Base-by-base conservation (phyloP, 331 rosid species). In the Malus hybrid region DNA sequence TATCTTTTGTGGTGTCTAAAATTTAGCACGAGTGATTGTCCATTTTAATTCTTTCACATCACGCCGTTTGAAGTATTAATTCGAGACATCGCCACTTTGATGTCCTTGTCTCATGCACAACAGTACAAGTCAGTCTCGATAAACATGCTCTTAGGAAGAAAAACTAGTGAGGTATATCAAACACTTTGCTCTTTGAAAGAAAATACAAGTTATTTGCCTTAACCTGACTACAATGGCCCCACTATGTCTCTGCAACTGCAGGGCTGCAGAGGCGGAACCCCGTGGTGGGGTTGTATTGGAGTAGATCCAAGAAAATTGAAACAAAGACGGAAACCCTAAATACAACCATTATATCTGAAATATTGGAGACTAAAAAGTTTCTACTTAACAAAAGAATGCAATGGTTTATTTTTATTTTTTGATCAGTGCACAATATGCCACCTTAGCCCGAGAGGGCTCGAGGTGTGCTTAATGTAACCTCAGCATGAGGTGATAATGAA, bases 11-110 rank as follows among this genome's bases (percentile, higher is more conserved):
- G 1, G 42, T 2, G 42, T 0, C 42, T 36, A 10, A 36, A 36
- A 36, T 36, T 3, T 2, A 36, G 24, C 1, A 24, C 1, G 7
- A 7, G 0, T 36, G 1, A 7, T 36, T 1, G 0, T 39, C 46
- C 1, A 1, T 39, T 39, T 39, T 39, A 39, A 39, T 12, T 39
- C 9, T 10, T 1, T 39, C 13, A 3, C 46, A 10, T 39, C 10
- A 1, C 7, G 10, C 42, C 1, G 3, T 36, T 39, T 39, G 4
- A 10, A 39, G 3, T 39, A 39, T 39, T 39, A 39, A 4, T 39
- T 39, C 9, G 4, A 39, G 46, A 39, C 13, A 39, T 39, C 46
- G 1, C 1, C 13, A 39, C 46, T 9, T 39, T 39, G 4, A 39
- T 10, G 1, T 39, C 0, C 1, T 4, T 1, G 12, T 39, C 4